Base-by-base conservation (phyloP, 495 filamentous ascomycete genomes). In the Daldinia loculata region DNA sequence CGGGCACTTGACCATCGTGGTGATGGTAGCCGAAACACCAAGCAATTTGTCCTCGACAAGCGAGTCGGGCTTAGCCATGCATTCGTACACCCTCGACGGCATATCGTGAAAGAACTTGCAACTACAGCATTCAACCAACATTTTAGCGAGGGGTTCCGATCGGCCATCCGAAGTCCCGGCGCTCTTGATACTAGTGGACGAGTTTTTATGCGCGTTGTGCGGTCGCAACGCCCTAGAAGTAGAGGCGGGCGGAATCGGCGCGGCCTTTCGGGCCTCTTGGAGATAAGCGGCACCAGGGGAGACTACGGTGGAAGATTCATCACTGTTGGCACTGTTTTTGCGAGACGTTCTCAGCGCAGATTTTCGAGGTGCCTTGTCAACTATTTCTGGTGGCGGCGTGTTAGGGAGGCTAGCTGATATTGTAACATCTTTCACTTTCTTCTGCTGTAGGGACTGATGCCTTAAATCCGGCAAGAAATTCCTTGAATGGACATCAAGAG, bases 81-180 rank as follows among this genome's bases (percentile, higher is more conserved):
- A 90, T 61, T 91, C 88, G 72, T 93, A 93, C 56, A 92, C 82
- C 48, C 89, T 88, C 9, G 88, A 89, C 9, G 92, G 92, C 77
- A 93, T 86, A 71, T 94, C 92, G 78, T 94, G 90, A 85, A 90
- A 94, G 77, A 90, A 92, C 60, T 89, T 89, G 84, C 92, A 95
- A 60, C 83, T 86, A 76, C 92, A 95, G 76, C 92, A 95, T 62
- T 94, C 89, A 6, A 94, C 91, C 65, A 95, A 89, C 64, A 93
- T 82, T 78, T 94, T 95, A 36, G 88, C 89, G 48, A 93, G 77
- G 0, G 88, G 84, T 48, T 86, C 85, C 29, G 80, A 80, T 43
- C 73, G 70, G n/a, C 52, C 61, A 1, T 74, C 73, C 39, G 71
- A 3, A 2, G 38, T 48, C 0, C 53, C 61, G 5, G 26, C 32